phyloP scores from a whole-genome alignment of 106 monocot genomes.

The Phalaenopsis equestris region DNA sequence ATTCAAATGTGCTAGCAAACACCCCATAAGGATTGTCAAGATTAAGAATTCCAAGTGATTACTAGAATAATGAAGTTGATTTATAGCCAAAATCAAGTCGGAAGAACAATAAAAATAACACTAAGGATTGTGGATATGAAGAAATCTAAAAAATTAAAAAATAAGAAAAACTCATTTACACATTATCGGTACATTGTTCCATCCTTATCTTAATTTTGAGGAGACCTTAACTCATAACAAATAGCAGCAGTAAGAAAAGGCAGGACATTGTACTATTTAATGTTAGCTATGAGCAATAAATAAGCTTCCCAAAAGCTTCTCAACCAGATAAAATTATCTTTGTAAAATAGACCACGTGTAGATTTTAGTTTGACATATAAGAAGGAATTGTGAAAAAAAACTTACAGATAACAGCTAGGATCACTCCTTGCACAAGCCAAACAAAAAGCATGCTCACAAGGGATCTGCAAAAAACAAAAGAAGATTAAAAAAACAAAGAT shows the following conservation, averaged over 20 bases:
- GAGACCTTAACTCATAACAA: not conserved
- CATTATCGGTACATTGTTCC: not conserved
- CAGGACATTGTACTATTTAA: not conserved
- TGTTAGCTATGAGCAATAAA: not conserved
- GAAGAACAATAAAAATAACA: not conserved
- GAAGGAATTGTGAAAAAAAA: conserved; percentile 2
- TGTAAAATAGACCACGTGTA: not conserved
- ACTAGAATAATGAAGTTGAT: not conserved
- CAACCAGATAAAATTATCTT: not conserved
- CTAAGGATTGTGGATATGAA: not conserved
- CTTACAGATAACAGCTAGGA: conserved; percentile 71
- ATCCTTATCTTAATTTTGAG: not conserved
- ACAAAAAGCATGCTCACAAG: conserved; percentile 79
- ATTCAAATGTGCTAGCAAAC: no score
- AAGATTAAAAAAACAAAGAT: not conserved
- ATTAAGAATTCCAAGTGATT: not conserved
- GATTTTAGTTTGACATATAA: not conserved
- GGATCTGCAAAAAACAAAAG: conserved; percentile 32
- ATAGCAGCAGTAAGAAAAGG: not conserved
- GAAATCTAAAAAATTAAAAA: not conserved
- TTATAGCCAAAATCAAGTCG: no score
- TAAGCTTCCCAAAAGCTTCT: conserved; percentile 3
- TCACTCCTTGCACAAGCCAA: conserved; percentile 65
- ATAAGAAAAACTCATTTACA: not conserved
- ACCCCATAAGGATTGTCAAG: no score